Conservation (phyloP, 768 basidiomycete species). For the Calocera cornea region DNA sequence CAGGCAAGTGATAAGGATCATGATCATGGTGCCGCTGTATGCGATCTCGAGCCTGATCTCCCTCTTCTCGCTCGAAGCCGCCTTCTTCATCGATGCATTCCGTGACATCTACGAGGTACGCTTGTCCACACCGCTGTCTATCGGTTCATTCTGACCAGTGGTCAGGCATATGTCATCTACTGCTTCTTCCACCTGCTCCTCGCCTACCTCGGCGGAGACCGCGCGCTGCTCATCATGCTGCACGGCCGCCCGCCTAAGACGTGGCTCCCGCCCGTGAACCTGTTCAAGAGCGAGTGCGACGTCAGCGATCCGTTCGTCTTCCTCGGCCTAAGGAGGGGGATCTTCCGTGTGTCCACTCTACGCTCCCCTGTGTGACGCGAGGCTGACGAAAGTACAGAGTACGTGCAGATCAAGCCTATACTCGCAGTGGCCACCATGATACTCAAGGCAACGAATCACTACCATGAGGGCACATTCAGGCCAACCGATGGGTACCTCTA, state of each 20-base stretch:
- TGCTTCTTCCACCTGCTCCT: conserved; percentile 77
- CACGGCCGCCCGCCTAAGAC: conserved; percentile 82
- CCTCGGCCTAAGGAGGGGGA: conserved; percentile 85
- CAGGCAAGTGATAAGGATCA: conserved; percentile 87
- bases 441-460: conserved; percentile 75
- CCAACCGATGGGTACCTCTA: conserved; percentile 83
- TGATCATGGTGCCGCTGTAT: conserved; percentile 94
- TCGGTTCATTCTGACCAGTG: not conserved
- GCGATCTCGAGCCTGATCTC: conserved; percentile 83
- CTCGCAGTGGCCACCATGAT: conserved; percentile 73
- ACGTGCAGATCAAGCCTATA: conserved; percentile 90
- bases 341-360: conserved; percentile 53
- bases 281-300: conserved; percentile 80
- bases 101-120: conserved; percentile 91
- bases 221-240: conserved; percentile 79
- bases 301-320: conserved; percentile 91
- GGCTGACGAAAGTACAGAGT: conserved; percentile 43
- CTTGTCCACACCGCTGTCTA: not conserved
- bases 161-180: conserved; percentile 84
- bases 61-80: conserved; percentile 83
- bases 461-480: conserved; percentile 77
- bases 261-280: conserved; percentile 70
- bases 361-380: not conserved
- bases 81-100: conserved; percentile 89
- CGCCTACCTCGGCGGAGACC: conserved; percentile 81